Evolutionary conservation across 192 early-diverging fungal genomes (phyloP).

Genomic region (Coemansia sp.): DNA sequence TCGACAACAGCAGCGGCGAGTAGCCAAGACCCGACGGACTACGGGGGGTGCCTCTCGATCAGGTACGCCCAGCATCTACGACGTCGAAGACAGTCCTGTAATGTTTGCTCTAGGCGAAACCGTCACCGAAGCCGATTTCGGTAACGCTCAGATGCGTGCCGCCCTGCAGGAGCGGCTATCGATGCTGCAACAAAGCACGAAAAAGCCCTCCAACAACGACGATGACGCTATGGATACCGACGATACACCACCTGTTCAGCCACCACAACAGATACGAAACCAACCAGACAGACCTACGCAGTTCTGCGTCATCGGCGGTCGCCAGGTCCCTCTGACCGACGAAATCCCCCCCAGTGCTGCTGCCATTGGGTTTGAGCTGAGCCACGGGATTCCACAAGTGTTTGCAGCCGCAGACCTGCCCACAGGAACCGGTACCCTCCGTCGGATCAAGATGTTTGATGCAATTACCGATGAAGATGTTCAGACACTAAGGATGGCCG

Average conservation of each 20-base stretch:
- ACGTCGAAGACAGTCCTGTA: constrained; percentile 18
- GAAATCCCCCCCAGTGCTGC: neutral
- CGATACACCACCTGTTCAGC: neutral
- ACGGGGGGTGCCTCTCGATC: neutral
- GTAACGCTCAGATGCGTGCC: constrained; percentile 52
- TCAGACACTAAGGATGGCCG: constrained; percentile 3
- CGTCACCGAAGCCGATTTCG: constrained; percentile 63
- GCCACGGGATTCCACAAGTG: constrained; percentile 32
- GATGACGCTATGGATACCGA: constrained; percentile 18
- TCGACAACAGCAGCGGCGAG: constrained; percentile 27
- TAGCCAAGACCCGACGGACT: neutral
- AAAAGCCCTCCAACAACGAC: neutral
- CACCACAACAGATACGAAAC: too few species aligned
- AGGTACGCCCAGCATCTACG: neutral
- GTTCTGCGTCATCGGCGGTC: constrained; percentile 25
- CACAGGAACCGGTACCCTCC: constrained; percentile 14
- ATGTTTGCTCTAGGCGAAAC: constrained; percentile 70
- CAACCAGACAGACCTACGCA: constrained; percentile 4
- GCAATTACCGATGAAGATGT: constrained; percentile 62
- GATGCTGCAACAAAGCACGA: constrained; percentile 11
- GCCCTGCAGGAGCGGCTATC: constrained; percentile 55
- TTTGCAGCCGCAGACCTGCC: constrained; percentile 32
- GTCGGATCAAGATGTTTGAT: constrained; percentile 65
- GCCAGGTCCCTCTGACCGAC: constrained; percentile 17
- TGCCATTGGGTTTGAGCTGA: neutral